phyloP scores from a whole-genome alignment of 768 basidiomycete species.

The Trametes cingulata region DNA sequence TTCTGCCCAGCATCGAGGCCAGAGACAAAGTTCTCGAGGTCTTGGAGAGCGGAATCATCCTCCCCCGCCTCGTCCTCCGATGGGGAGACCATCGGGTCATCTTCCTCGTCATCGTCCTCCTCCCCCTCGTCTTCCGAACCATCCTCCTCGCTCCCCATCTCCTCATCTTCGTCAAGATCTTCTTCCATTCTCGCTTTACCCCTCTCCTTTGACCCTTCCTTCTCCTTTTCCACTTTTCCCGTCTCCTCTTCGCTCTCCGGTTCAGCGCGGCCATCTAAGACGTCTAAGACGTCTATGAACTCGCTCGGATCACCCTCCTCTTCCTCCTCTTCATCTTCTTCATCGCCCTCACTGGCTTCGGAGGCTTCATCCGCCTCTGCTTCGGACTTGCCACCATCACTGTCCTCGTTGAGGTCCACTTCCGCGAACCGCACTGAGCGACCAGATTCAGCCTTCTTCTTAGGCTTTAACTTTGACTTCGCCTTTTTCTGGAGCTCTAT shows the following conservation, averaged over 20 bases:
- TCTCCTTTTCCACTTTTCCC: slow-evolving; percentile 40
- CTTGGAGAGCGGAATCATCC: slow-evolving; percentile 61
- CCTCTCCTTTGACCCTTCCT: slow-evolving; percentile 6
- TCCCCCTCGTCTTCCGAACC: slow-evolving; percentile 31
- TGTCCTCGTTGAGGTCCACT: slow-evolving; percentile 67
- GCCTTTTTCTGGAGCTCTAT: slow-evolving; percentile 18
- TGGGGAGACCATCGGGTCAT: slow-evolving; percentile 34
- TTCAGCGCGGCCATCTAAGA: slow-evolving; percentile 64
- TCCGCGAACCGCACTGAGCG: slow-evolving; percentile 48
- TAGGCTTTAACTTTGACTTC: slow-evolving; percentile 30
- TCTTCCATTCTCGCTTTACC: slow-evolving; percentile 30
- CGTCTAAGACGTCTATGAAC: slow-evolving; percentile 64
- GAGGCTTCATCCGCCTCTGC: slow-evolving; percentile 45
- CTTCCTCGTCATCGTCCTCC: slow-evolving; percentile 43
- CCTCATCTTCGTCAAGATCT: slow-evolving; percentile 40
- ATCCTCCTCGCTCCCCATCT: slow-evolving; percentile 28
- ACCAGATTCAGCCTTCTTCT: slow-evolving; percentile 18
- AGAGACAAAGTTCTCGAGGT: slow-evolving; percentile 72
- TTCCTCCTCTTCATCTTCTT: slow-evolving; percentile 38
- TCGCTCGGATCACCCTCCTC: slow-evolving; percentile 48
- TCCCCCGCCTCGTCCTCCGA: slow-evolving; percentile 45
- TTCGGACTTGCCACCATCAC: slow-evolving; percentile 33
- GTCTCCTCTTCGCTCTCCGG: slow-evolving; percentile 38
- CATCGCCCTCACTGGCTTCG: slow-evolving; percentile 38
- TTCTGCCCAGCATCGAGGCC: slow-evolving; percentile 67